These are phyloP conservation scores for Aristolochia californica DNA, from an alignment of 164 flowering plant species.

Conservation along the genomic window DNA sequence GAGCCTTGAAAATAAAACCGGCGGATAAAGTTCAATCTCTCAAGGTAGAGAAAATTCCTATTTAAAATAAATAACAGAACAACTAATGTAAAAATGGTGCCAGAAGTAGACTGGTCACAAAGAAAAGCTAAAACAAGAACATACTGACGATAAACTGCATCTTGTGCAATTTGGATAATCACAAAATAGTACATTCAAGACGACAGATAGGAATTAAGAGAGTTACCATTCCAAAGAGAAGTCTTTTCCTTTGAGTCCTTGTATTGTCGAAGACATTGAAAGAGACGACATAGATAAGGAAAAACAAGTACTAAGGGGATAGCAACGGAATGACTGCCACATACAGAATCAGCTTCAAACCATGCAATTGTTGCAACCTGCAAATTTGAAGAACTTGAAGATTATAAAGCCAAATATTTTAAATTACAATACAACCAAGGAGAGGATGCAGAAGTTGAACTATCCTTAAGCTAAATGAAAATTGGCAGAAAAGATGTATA, in stretches of 20 bases:
- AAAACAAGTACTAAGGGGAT: slow-evolving; percentile 88
- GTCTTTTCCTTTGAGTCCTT: slow-evolving; percentile 83
- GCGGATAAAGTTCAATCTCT: no score
- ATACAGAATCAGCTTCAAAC: slow-evolving; percentile 99
- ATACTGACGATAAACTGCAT: no score
- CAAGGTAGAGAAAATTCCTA: no score
- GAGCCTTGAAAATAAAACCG: no score
- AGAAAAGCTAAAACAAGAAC: no score
- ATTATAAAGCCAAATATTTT: neutral
- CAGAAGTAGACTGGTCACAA: no score
- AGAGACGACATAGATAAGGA: slow-evolving; percentile 75
- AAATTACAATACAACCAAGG: neutral
- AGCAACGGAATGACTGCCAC: slow-evolving; percentile 91
- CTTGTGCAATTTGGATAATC: no score
- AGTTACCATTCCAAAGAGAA: slow-evolving; percentile 64
- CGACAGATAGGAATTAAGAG: no score
- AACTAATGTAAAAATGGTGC: no score
- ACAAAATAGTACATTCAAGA: no score
- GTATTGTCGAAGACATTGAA: slow-evolving; percentile 92
- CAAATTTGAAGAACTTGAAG: neutral
- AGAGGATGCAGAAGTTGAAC: neutral
- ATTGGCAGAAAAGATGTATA: neutral
- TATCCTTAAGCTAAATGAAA: neutral
- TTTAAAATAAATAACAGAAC: no score
- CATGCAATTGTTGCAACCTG: slow-evolving; percentile 99